Percentiles rank a stretch among this genome's conserved stretches.
phyloP scores from a whole-genome alignment of 1,139 yeast species.

The Blastobotrys capitulatus region DNA sequence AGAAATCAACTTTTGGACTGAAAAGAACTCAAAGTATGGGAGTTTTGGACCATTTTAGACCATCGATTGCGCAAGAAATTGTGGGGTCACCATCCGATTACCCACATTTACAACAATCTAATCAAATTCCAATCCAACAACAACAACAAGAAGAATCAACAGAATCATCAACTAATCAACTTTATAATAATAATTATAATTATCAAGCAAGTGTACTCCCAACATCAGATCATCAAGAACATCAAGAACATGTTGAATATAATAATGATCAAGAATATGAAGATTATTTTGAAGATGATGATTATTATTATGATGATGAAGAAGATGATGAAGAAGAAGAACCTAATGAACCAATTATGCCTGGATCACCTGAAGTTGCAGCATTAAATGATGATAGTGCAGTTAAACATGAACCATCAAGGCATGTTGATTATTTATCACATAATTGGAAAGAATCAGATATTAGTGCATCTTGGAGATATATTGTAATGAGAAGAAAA shows the following conservation, averaged over 20 bases:
- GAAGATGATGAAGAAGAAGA: neutral
- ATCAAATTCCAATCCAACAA: neutral
- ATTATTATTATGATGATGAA: neutral
- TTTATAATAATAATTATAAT: neutral
- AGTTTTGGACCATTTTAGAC: conserved; percentile 56
- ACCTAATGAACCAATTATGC: conserved; percentile 11
- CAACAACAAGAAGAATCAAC: neutral
- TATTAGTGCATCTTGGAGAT: conserved; percentile 91
- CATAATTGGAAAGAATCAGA: conserved; percentile 95
- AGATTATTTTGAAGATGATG: neutral
- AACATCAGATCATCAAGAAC: conserved; percentile 1
- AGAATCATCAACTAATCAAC: neutral
- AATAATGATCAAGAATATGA: neutral
- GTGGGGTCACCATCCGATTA: conserved; percentile 21
- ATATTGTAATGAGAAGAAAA: conserved; percentile 74
- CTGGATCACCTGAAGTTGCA: conserved; percentile 35
- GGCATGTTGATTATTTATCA: conserved; percentile 90
- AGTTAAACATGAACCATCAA: conserved; percentile 70
- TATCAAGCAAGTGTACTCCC: conserved; percentile 1
- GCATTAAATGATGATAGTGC: conserved; percentile 71
- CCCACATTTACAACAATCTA: conserved; percentile 19
- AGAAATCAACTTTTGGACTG: conserved; percentile 65
- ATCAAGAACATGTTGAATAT: neutral
- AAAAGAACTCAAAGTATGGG: conserved; percentile 85
- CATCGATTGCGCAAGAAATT: conserved; percentile 15